Evolutionary conservation across 2,329 filamentous ascomycete genomes (phyloP).

Genomic region (Calonectria pseudoturangicola): DNA sequence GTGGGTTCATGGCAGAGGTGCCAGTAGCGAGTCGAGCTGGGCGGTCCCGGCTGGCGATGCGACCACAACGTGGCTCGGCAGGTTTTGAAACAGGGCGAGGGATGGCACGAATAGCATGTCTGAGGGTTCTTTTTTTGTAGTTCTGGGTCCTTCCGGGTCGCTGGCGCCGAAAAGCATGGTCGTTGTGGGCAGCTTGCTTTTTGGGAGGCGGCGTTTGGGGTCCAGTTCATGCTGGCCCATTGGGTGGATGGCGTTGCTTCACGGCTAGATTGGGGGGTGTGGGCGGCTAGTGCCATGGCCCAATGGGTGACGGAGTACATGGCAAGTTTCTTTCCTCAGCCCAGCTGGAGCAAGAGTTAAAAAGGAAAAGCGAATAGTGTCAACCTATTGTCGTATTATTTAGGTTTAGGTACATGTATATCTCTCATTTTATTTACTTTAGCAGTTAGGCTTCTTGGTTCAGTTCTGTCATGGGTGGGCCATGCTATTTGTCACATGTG

Average conservation of each 20-base stretch:
- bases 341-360: too few species aligned
- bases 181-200: background rate
- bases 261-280: conserved; percentile 19
- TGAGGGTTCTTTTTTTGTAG: background rate
- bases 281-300: conserved; percentile 28
- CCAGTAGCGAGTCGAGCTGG: conserved; percentile 14
- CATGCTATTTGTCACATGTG: too few species aligned
- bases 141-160: conserved; percentile 1
- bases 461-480: background rate
- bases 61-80: conserved; percentile 29
- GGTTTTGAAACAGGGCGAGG: conserved; percentile 32
- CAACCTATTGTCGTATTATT: too few species aligned
- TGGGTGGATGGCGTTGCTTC: conserved; percentile 31
- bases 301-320: too few species aligned
- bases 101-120: conserved; percentile 7
- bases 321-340: too few species aligned
- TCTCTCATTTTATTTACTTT: too few species aligned
- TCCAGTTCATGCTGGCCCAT: conserved; percentile 30
- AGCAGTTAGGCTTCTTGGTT: background rate
- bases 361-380: too few species aligned
- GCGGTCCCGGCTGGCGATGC: conserved; percentile 12
- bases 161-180: background rate
- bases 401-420: too few species aligned
- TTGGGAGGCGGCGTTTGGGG: conserved; percentile 26
- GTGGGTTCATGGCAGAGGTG: background rate